These are phyloP conservation scores for Cucurbita argyrosperma DNA, from an alignment of 306 rosid species.

Conservation along the genomic window DNA sequence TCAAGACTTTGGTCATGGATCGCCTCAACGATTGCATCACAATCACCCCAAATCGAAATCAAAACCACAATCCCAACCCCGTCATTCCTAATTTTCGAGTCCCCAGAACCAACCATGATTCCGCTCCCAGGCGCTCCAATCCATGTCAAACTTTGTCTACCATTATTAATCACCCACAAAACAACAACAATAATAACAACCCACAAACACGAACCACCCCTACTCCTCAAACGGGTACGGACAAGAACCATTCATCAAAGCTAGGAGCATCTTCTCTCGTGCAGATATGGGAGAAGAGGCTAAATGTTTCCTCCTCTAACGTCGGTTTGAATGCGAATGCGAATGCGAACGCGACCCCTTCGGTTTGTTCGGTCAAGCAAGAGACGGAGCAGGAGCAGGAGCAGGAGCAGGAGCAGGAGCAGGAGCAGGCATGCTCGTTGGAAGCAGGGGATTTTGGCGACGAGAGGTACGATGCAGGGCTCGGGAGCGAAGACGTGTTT, in stretches of 20 bases:
- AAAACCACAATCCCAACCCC: neutral
- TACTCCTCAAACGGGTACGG: neutral
- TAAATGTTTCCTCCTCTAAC: constrained; percentile 17
- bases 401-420: neutral
- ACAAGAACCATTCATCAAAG: constrained; percentile 1
- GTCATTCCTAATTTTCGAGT: neutral
- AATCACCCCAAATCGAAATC: neutral
- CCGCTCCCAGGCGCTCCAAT: neutral
- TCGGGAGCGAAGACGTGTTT: constrained; percentile 12
- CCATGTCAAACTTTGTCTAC: too few relatives aligned
- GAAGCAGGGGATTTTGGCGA: constrained; percentile 19
- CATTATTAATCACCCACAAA: neutral
- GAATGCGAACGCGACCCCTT: neutral
- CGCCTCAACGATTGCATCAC: constrained; percentile 18
- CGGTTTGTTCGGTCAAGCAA: neutral
- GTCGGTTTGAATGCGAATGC: neutral
- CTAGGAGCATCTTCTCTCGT: constrained; percentile 76
- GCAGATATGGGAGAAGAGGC: constrained; percentile 84
- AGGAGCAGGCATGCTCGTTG: constrained; percentile 1
- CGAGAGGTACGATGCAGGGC: constrained; percentile 18
- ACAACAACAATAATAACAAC: neutral
- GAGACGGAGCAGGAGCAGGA: neutral
- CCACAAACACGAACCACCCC: neutral
- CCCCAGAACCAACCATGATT: neutral
- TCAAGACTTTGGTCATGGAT: constrained; percentile 34